Percentiles rank a stretch among this genome's conserved stretches.
phyloP scores from a whole-genome alignment of 2,329 filamentous ascomycete species.

The Colletotrichum sojae region DNA sequence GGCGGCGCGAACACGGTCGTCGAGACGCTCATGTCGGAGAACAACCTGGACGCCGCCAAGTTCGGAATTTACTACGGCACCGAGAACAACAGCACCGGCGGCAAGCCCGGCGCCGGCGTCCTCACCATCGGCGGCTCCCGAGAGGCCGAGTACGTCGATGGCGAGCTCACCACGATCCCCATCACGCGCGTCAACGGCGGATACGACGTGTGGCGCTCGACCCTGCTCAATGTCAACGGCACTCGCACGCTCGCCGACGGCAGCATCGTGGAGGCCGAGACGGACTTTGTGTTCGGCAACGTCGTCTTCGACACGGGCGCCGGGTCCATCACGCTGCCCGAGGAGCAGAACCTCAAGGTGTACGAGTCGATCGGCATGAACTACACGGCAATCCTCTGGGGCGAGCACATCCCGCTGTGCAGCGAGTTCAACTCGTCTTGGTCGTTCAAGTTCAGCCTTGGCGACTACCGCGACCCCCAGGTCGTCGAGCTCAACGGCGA shows the following conservation, averaged over 20 bases:
- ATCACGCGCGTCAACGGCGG: conserved; percentile 29
- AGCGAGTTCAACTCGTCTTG: conserved; percentile 54
- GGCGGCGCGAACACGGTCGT: conserved; percentile 49
- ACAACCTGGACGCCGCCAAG: conserved; percentile 48
- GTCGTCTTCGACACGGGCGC: conserved; percentile 53
- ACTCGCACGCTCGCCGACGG: conserved; percentile 22
- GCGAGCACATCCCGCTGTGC: conserved; percentile 50
- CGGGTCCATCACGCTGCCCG: conserved; percentile 46
- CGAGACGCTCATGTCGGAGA: conserved; percentile 49
- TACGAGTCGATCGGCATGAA: conserved; percentile 54
- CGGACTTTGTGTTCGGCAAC: conserved; percentile 20
- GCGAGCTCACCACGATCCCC: conserved; percentile 38
- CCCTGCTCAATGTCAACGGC: conserved; percentile 41
- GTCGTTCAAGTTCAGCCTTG: conserved; percentile 49
- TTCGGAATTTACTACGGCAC: conserved; percentile 51
- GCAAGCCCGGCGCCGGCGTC: conserved; percentile 40
- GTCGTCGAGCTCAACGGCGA: conserved; percentile 50
- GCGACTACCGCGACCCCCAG: conserved; percentile 27
- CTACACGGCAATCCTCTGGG: conserved; percentile 48
- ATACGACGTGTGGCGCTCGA: conserved; percentile 52
- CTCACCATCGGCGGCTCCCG: conserved; percentile 52
- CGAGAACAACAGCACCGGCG: conserved; percentile 39
- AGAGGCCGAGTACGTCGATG: conserved; percentile 48
- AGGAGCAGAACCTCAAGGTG: conserved; percentile 44
- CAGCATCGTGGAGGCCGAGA: conserved; percentile 10